Base-by-base conservation (phyloP, 768 basidiomycete species). In the Lentinula sp. region DNA sequence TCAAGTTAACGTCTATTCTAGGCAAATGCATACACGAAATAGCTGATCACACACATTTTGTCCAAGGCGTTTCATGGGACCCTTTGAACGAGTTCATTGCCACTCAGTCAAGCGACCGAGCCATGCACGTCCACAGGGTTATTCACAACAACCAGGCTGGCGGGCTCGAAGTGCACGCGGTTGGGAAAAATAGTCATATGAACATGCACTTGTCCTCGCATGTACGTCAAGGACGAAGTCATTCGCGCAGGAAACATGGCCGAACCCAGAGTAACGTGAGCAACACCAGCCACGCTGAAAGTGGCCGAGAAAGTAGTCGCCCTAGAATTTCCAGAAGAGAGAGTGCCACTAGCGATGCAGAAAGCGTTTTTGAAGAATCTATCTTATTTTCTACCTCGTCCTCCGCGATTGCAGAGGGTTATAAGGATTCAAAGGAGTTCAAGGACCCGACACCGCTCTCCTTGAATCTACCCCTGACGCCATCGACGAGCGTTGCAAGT, bases 31-130 rank as follows among this genome's bases (percentile, higher is more conserved):
- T 97, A 12, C 85, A 87, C 66, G 92, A 95, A 71, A 90, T 95
- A 62, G 89, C 92, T 1, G 96, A 98, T 68, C 97, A 99, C 73
- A 85, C 83, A 37, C 96, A 98, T 73, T 98, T 92, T 70, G 97
- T 99, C 0, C 97, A 99, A 77, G 97, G 97, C 8, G 97, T 98
- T 33, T 93, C 96, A 0, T 99, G 97, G 97, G 97, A 99, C 66
- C 97, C 97, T 1, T 75, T 97, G 67, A 95, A 96, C 71, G 93
- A 97, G 72, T 98, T 91, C 70, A 92, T 99, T 63, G 95, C 97
- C 3, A 98, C 97, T 0, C 97, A 99, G 70, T 94, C 92, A 72
- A 93, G 90, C 68, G 97, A 99, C 73, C 83, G 96, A 50, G 90
- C 94, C 20, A 96, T 98, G 85, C 94, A 98, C 71, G 86, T 99